Evolutionary conservation across 148 eudicot genomes (phyloP).

Genomic region (Selenicereus undatus): DNA sequence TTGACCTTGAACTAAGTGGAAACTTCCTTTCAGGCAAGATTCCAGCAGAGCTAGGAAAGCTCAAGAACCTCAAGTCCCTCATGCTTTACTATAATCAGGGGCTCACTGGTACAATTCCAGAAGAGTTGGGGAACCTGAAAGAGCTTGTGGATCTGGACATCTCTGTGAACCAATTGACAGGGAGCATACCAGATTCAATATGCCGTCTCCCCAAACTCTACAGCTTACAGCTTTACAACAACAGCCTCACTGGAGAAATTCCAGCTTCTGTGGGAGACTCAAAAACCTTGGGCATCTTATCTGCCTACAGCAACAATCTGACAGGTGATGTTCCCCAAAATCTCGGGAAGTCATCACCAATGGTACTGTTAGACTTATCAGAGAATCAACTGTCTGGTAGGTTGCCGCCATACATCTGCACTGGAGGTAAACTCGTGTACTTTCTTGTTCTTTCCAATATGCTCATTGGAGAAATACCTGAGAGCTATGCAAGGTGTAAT

Average conservation of each 20-base stretch:
- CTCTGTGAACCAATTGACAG: conserved; percentile 64
- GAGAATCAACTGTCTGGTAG: conserved; percentile 61
- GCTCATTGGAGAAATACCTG: conserved; percentile 61
- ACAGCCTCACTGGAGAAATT: conserved; percentile 60
- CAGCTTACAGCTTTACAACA: conserved; percentile 71
- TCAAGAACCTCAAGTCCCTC: conserved; percentile 49
- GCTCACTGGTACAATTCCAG: conserved; percentile 63
- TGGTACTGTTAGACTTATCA: conserved; percentile 54
- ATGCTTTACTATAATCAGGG: conserved; percentile 68
- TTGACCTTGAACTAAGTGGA: conserved; percentile 75
- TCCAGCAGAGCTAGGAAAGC: conserved; percentile 58
- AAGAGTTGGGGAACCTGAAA: conserved; percentile 71
- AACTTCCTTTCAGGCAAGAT: conserved; percentile 54
- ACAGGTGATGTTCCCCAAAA: conserved; percentile 63
- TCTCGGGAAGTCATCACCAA: conserved; percentile 56
- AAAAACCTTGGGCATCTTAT: conserved; percentile 46
- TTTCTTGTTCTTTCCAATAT: conserved; percentile 55
- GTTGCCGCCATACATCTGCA: conserved; percentile 56
- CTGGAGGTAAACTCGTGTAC: conserved; percentile 55
- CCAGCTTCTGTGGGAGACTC: conserved; percentile 50
- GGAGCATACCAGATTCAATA: conserved; percentile 52
- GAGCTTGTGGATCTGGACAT: conserved; percentile 58
- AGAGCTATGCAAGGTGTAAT: conserved; percentile 48
- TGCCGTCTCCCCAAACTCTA: conserved; percentile 59
- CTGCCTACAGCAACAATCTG: conserved; percentile 60